Base-by-base conservation (phyloP, 495 filamentous ascomycete genomes). In the Trichoderma reesei region DNA sequence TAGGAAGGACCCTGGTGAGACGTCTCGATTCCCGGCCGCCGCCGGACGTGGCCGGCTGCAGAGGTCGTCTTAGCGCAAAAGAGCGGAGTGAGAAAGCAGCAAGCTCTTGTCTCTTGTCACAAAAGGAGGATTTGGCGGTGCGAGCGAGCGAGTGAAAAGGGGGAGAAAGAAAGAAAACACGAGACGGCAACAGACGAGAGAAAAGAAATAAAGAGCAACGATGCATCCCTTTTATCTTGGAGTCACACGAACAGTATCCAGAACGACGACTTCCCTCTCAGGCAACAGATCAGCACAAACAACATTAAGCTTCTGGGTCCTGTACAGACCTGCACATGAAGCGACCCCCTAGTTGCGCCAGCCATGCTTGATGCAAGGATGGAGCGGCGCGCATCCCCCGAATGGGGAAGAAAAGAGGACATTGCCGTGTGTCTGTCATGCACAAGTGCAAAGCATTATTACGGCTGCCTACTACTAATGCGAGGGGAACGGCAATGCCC, bases 281-380 rank as follows among this genome's bases (percentile, higher is more conserved):
- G 8, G 18, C 44, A 48, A 48, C 51, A 34, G 51, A 56, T 56
- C 51, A 56, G 26, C 51, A 46, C 42, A 46, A 18, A 8, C 51
- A 33, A 14, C 51, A 56, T 56, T 56, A 56, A 56, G 51, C 51
- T 56, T 56, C 20, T 56, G 51, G 51, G 51, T 8, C 51, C 11
- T 20, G 44, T 5, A 48, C 51, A 56, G 13, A 33, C 31, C 11
- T 48, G 44, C 1, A 48, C 31, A 34, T 56, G 51, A 56, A 34
- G 31, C 20, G 11, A 20, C 8, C 42, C 51, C 26, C 26, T 26
- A 26, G 26, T 26, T 26, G 26, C 26, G 26, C 26, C 13, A 34
- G 51, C 18, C 42, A 14, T 56, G 8, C 26, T 56, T 31, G 51
- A 33, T 31, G 51, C 51, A 56, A 33, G 51, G 51, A 31, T 56